These are phyloP conservation scores for Mortierella claussenii DNA, from an alignment of 192 early-diverging fungal species.

Conservation along the genomic window DNA sequence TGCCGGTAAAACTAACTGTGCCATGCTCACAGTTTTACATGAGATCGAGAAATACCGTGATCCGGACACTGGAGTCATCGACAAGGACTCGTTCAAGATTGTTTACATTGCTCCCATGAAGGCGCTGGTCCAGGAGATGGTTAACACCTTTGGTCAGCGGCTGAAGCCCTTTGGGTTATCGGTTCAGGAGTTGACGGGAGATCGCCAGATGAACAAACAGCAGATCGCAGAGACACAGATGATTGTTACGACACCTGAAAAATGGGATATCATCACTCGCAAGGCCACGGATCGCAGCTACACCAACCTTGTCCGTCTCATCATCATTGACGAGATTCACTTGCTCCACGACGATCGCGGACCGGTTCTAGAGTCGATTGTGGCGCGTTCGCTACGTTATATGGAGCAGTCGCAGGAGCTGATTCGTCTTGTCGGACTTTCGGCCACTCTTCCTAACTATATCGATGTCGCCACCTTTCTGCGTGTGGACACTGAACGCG, in stretches of 20 bases:
- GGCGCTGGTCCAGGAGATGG: conserved; percentile 98
- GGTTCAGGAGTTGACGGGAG: conserved; percentile 98
- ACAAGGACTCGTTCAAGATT: conserved; percentile 92
- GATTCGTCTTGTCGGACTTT: conserved; percentile 92
- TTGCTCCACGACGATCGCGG: conserved; percentile 97
- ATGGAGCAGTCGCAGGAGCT: conserved; percentile 92
- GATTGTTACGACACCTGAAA: conserved; percentile 98
- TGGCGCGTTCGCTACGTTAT: conserved; percentile 84
- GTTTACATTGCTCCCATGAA: conserved; percentile 99
- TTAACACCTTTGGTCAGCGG: conserved; percentile 84
- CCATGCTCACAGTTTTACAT: conserved; percentile 94
- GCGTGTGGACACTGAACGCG: conserved; percentile 81
- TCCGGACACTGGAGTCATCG: conserved; percentile 74
- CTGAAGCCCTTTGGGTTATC: conserved; percentile 82
- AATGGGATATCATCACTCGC: conserved; percentile 99
- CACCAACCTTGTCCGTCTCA: conserved; percentile 86
- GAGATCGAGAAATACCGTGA: conserved; percentile 87
- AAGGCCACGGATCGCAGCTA: conserved; percentile 94
- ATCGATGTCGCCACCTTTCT: conserved; percentile 94
- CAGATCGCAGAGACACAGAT: conserved; percentile 97
- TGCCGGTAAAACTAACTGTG: conserved; percentile 98
- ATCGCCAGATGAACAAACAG: conserved; percentile 95
- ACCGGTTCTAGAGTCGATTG: conserved; percentile 93
- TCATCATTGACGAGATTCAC: conserved; percentile 99
- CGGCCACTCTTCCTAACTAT: conserved; percentile 97